These are phyloP conservation scores for Alternaria longipes DNA, from an alignment of 2,329 filamentous ascomycete genomes.

Conservation along the genomic window DNA sequence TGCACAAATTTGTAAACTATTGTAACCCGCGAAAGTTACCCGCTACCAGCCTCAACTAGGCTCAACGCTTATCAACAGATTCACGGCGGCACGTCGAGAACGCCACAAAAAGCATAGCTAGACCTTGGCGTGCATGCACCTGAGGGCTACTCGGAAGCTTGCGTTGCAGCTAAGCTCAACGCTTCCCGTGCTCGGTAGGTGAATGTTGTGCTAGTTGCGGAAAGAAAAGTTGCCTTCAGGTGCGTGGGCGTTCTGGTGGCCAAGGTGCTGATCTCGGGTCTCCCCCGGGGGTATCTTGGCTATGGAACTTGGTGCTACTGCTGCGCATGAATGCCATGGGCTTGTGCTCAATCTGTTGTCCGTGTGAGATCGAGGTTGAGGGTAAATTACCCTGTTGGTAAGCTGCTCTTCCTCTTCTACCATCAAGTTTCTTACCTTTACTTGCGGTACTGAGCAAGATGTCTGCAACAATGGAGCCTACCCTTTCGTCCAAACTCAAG, in stretches of 20 bases:
- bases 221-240: conserved; percentile 1
- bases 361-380: neutral
- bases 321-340: conserved; percentile 9
- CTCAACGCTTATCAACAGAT: conserved; percentile 8
- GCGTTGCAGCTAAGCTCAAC: conserved; percentile 9
- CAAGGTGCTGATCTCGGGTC: conserved; percentile 31
- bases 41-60: neutral
- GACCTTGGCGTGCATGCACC: conserved; percentile 3
- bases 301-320: conserved; percentile 7
- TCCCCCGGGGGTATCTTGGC: conserved; percentile 22
- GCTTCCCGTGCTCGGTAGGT: neutral
- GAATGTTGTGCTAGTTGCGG: conserved; percentile 9
- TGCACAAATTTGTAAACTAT: neutral
- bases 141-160: neutral
- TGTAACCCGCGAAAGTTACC: neutral
- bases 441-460: conserved; percentile 5
- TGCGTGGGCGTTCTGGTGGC: conserved; percentile 12
- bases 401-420: conserved; percentile 7
- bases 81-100: conserved; percentile 4
- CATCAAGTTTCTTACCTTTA: conserved; percentile 5
- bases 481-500: conserved; percentile 24
- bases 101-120: conserved; percentile 6
- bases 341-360: conserved; percentile 9
- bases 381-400: conserved; percentile 1
- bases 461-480: conserved; percentile 30